Conservation (phyloP, 495 filamentous ascomycete species). For the Penicillium parvum region DNA sequence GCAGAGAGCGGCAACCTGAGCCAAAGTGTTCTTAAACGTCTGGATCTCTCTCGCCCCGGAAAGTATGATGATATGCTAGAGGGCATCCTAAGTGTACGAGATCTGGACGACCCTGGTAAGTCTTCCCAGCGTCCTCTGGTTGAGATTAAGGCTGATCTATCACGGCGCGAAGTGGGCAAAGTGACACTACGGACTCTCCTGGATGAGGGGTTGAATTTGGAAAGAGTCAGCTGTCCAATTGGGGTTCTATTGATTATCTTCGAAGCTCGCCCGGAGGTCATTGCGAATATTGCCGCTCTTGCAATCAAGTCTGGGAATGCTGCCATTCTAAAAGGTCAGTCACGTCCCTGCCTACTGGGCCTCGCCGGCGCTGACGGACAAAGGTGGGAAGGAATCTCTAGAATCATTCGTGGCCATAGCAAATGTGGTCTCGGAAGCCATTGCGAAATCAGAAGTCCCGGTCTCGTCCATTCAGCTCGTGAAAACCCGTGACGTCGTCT, state of each 20-base stretch:
- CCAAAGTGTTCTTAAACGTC: constrained; percentile 80
- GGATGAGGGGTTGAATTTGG: constrained; percentile 81
- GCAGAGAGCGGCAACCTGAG: constrained; percentile 71
- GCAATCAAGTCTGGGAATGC: constrained; percentile 97
- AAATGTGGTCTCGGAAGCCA: constrained; percentile 72
- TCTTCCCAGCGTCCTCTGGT: constrained; percentile 8
- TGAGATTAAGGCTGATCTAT: not conserved
- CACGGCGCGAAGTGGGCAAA: constrained; percentile 65
- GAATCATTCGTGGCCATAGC: constrained; percentile 91
- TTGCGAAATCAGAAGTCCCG: constrained; percentile 77
- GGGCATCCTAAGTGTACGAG: constrained; percentile 85
- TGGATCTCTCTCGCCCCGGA: constrained; percentile 77
- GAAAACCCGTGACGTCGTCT: constrained; percentile 82
- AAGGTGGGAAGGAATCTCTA: constrained; percentile 89
- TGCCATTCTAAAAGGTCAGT: constrained; percentile 82
- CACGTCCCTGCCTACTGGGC: no score
- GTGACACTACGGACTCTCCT: constrained; percentile 76
- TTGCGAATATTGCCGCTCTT: constrained; percentile 96
- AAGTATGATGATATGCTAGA: constrained; percentile 98
- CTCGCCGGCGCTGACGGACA: not conserved
- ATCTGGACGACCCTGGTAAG: constrained; percentile 82
- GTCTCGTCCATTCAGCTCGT: constrained; percentile 87
- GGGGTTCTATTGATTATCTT: constrained; percentile 97
- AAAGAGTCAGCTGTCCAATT: constrained; percentile 88
- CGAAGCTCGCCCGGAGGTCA: constrained; percentile 95